Base-by-base conservation (phyloP, 2,329 filamentous ascomycete genomes). In the Beauveria sp. region DNA sequence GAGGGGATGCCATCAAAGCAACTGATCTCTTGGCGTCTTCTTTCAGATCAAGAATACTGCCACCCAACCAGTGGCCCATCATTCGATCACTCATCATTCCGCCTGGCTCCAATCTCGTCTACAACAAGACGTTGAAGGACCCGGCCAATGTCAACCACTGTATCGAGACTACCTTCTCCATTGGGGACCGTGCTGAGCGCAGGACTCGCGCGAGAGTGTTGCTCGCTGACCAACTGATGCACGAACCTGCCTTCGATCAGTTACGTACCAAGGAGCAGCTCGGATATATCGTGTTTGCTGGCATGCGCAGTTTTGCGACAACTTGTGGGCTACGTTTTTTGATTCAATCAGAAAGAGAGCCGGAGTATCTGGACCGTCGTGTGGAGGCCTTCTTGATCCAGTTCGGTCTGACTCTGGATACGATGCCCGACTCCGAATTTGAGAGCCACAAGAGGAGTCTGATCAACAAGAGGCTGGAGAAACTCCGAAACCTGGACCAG, bases 221-320 rank as follows among this genome's bases (percentile, higher is more conserved):
- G 48, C 81, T 99, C 6, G 82, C 97, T 48, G 89, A 91, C 28
- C 95, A 98, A 74, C 89, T 99, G 77, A 87, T 91, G 0, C 90
- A 96, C 62, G 95, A 99, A 76, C 93, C 93, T 4, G 89, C 89
- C 9, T 99, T 98, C 71, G 91, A 99, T 74, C 92, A 96, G 73
- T 82, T 99, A 8, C 86, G 95, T 55, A 98, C 95, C 49, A 97
- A 98, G 75, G 93, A 99, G 74, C 93, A 99, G 75, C 87, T 99
- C 7, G 95, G 95, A 14, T 99, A 99, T 68, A 90, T 99, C 59
- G 93, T 99, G 0, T 96, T 93, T 75, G 93, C 90, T 54, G 90
- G 91, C 31, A 81, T 86, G 12, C 81, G 88, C 45, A 83, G 83
- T 58, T 85, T 89, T 61, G 78, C 86, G n/a, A 92, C 89, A 0